These are phyloP conservation scores for Saccharomycopsis amapae DNA, from an alignment of 805 yeast species.

Conservation along the genomic window DNA sequence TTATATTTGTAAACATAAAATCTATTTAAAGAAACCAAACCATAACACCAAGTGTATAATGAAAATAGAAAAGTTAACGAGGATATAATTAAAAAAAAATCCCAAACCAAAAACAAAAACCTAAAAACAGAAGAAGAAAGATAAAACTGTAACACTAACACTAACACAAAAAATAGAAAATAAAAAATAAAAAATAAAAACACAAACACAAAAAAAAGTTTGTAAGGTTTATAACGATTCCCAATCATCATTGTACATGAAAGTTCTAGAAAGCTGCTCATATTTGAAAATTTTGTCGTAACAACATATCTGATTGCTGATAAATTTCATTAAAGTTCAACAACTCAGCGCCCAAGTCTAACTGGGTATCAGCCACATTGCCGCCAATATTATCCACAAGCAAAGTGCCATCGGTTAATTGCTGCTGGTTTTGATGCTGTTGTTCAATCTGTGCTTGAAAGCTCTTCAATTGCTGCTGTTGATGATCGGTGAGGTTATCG, in stretches of 20 bases:
- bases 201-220: background rate
- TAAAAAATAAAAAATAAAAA: background rate
- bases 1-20: too few relatives aligned
- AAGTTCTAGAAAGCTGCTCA: too few relatives aligned
- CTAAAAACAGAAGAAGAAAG: background rate
- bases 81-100: too few relatives aligned
- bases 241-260: too few relatives aligned
- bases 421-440: background rate
- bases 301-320: slow-evolving; percentile 6
- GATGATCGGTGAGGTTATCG: background rate
- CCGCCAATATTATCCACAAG: too few relatives aligned
- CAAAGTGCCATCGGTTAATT: background rate
- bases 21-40: too few relatives aligned
- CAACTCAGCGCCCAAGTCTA: slow-evolving; percentile 5
- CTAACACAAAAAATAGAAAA: background rate
- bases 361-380: background rate
- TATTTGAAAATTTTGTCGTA: too few relatives aligned
- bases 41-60: too few relatives aligned
- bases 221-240: too few relatives aligned
- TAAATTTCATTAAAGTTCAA: slow-evolving; percentile 12
- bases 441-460: slow-evolving; percentile 3
- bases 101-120: too few relatives aligned
- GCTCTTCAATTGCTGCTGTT: background rate
- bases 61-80: too few relatives aligned
- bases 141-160: background rate